These are phyloP conservation scores for Mycena haematopus DNA, from an alignment of 768 basidiomycete genomes.

Conservation along the genomic window DNA sequence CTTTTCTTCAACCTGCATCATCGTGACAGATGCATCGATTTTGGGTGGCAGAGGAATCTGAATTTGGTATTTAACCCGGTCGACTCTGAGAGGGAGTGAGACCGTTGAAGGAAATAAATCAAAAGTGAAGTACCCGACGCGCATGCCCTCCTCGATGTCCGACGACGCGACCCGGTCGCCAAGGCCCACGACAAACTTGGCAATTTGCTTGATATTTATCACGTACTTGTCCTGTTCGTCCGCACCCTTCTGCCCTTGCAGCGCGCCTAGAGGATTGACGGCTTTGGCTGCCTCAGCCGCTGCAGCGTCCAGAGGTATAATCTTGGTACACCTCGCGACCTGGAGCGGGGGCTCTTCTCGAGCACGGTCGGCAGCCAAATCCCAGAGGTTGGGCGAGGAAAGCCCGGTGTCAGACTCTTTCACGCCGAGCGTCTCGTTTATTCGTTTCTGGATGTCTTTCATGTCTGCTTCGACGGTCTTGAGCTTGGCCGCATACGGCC, in stretches of 20 bases:
- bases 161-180: conserved; percentile 97
- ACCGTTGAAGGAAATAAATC: neutral
- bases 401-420: conserved; percentile 99
- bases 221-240: conserved; percentile 99
- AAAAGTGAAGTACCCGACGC: conserved; percentile 78
- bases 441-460: conserved; percentile 94
- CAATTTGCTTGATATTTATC: conserved; percentile 99
- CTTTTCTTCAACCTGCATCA: conserved; percentile 99
- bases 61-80: conserved; percentile 97
- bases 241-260: conserved; percentile 92
- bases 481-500: conserved; percentile 88
- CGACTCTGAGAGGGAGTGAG: conserved; percentile 64
- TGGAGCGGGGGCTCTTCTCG: conserved; percentile 94
- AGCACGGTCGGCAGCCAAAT: conserved; percentile 89
- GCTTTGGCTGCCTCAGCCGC: conserved; percentile 80
- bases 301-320: conserved; percentile 82
- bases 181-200: conserved; percentile 97
- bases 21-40: conserved; percentile 98
- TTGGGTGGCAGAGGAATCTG: conserved; percentile 98
- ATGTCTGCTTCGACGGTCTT: conserved; percentile 93
- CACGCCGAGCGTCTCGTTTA: conserved; percentile 97
- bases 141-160: conserved; percentile 99
- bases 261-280: conserved; percentile 77
- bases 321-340: conserved; percentile 98
- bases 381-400: conserved; percentile 97